Conservation (phyloP, 202 grass and related monocot species). For the Schoenoplectus triqueter region DNA sequence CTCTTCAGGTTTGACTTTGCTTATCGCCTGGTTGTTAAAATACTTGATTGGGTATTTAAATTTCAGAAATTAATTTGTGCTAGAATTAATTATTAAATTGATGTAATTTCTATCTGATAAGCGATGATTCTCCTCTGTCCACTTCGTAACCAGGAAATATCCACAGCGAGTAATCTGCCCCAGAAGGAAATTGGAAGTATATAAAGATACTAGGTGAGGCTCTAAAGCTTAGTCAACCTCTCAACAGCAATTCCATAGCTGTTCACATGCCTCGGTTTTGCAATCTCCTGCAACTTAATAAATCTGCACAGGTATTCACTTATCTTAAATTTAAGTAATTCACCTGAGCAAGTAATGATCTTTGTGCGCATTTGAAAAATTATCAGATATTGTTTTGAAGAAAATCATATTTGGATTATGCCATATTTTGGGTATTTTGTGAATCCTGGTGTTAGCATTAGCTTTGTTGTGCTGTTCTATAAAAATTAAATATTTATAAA, state of each 20-base stretch:
- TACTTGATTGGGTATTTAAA: slow-evolving; percentile 22
- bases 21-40: slow-evolving; percentile 30
- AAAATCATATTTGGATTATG: not conserved
- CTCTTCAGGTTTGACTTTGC: slow-evolving; percentile 70
- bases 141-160: slow-evolving; percentile 76
- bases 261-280: slow-evolving; percentile 99
- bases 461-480: not conserved
- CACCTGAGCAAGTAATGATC: not conserved
- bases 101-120: too few relatives aligned
- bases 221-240: slow-evolving; percentile 88
- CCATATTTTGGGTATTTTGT: not conserved
- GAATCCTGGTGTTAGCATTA: not conserved
- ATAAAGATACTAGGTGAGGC: slow-evolving; percentile 98
- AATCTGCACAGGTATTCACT: slow-evolving; percentile 87
- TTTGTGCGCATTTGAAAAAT: not conserved
- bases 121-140: not conserved
- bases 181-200: slow-evolving; percentile 98
- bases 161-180: slow-evolving; percentile 94
- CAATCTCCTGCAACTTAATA: slow-evolving; percentile 92
- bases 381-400: not conserved
- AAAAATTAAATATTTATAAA: not conserved
- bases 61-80: not conserved
- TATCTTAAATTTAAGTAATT: slow-evolving; percentile 26
- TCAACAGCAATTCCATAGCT: slow-evolving; percentile 96
- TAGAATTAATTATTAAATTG: not conserved